phyloP scores from a whole-genome alignment of 495 filamentous ascomycete species.

The Hamigera avellanea region DNA sequence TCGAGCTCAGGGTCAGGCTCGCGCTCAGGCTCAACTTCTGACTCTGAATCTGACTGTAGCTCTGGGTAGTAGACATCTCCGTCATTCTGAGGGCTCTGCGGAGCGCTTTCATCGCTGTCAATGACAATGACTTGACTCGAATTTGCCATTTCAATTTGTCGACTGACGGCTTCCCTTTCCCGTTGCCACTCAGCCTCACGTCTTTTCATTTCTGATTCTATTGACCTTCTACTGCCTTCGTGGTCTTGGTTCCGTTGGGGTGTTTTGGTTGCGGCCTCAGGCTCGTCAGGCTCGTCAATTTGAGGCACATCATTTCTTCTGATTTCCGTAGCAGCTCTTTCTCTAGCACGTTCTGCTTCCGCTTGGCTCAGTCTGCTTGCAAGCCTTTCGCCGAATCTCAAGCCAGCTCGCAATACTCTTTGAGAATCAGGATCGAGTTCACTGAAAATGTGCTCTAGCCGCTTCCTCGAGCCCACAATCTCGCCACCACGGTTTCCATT shows the following conservation, averaged over 20 bases:
- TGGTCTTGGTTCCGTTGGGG: slow-evolving; percentile 6
- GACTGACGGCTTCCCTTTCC: slow-evolving; percentile 39
- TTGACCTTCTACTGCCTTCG: slow-evolving; percentile 3
- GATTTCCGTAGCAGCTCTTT: slow-evolving; percentile 6
- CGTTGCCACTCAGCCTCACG: slow-evolving; percentile 37
- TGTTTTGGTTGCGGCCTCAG: slow-evolving; percentile 2
- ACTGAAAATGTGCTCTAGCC: slow-evolving; percentile 30
- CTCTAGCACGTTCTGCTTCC: slow-evolving; percentile 6
- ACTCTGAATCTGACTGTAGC: neutral
- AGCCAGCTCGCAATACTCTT: slow-evolving; percentile 30
- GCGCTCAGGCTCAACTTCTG: slow-evolving; percentile 3
- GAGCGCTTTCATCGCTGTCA: slow-evolving; percentile 29
- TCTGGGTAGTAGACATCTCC: neutral
- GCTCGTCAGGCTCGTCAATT: slow-evolving; percentile 1
- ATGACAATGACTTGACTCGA: slow-evolving; percentile 38
- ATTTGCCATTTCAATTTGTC: slow-evolving; percentile 35
- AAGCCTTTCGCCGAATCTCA: slow-evolving; percentile 39
- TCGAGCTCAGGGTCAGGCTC: slow-evolving; percentile 2
- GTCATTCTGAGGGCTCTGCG: neutral
- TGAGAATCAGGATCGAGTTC: slow-evolving; percentile 32
- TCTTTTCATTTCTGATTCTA: slow-evolving; percentile 12
- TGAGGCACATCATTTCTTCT: slow-evolving; percentile 2
- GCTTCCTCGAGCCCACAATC: slow-evolving; percentile 16
- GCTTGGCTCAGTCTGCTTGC: slow-evolving; percentile 19
- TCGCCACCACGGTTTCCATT: slow-evolving; percentile 6